Evolutionary conservation across 1,139 yeast genomes (phyloP).

Genomic region (Debaryomyces nepalensis): DNA sequence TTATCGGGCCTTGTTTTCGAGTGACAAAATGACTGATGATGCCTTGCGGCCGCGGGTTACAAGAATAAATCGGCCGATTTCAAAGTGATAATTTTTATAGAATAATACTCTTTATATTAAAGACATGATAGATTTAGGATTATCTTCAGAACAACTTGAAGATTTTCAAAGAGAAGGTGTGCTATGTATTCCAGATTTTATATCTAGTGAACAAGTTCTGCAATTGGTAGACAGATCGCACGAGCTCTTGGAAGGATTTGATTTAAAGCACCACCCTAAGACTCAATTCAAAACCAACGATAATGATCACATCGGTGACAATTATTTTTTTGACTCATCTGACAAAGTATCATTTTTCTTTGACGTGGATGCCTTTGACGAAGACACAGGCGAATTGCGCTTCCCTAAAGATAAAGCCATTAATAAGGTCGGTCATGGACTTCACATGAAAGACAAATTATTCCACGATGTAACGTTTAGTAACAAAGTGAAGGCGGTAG

Average conservation of each 20-base stretch:
- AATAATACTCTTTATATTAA: too few relatives aligned
- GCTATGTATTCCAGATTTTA: constrained; percentile 61
- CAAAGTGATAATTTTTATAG: too few relatives aligned
- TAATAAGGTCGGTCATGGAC: constrained; percentile 81
- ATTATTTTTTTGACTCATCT: constrained; percentile 69
- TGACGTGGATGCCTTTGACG: constrained; percentile 71
- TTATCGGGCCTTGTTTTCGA: too few relatives aligned
- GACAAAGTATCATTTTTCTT: constrained; percentile 73
- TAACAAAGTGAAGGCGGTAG: constrained; percentile 54
- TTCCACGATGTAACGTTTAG: constrained; percentile 59
- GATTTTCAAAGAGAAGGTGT: constrained; percentile 62
- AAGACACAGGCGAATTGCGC: constrained; percentile 46
- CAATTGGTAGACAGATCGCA: constrained; percentile 49
- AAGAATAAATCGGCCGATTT: not conserved
- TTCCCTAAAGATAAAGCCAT: constrained; percentile 62
- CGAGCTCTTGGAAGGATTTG: constrained; percentile 52
- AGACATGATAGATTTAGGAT: constrained; percentile 3
- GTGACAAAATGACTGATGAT: not conserved
- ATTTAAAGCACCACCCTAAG: constrained; percentile 64
- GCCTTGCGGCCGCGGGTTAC: not conserved
- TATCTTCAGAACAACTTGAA: constrained; percentile 46
- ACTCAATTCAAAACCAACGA: constrained; percentile 73
- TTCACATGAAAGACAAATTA: constrained; percentile 58
- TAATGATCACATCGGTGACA: constrained; percentile 72
- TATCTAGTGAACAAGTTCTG: constrained; percentile 44